phyloP scores from a whole-genome alignment of 345 rosid genomes.

The Hibiscus trionum region DNA sequence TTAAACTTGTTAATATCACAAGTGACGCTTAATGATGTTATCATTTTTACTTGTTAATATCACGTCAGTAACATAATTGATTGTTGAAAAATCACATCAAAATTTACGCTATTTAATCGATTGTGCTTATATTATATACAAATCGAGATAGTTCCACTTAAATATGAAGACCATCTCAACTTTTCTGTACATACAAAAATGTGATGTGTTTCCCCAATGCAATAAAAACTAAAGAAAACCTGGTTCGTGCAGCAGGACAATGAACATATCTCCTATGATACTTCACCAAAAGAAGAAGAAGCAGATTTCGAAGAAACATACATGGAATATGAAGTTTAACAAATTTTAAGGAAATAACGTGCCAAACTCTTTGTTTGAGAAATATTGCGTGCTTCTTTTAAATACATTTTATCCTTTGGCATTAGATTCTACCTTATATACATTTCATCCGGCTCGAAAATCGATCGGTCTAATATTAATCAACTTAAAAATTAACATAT shows the following conservation, averaged over 20 bases:
- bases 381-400: neutral
- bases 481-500: too few species aligned
- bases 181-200: neutral
- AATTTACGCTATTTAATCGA: too few species aligned
- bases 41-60: too few species aligned
- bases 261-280: neutral
- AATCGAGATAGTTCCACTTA: neutral
- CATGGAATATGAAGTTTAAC: neutral
- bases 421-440: too few species aligned
- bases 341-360: constrained; percentile 1
- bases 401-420: neutral
- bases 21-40: too few species aligned
- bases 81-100: too few species aligned
- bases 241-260: constrained; percentile 5
- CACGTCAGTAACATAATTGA: too few species aligned
- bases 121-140: too few species aligned
- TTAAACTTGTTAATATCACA: too few species aligned
- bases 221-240: neutral
- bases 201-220: neutral
- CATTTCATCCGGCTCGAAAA: too few species aligned
- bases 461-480: too few species aligned
- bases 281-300: neutral
- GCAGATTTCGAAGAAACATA: neutral
- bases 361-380: neutral
- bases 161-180: neutral